phyloP scores from a whole-genome alignment of 169 alveolate genomes.

The Nephromyces sp. region DNA sequence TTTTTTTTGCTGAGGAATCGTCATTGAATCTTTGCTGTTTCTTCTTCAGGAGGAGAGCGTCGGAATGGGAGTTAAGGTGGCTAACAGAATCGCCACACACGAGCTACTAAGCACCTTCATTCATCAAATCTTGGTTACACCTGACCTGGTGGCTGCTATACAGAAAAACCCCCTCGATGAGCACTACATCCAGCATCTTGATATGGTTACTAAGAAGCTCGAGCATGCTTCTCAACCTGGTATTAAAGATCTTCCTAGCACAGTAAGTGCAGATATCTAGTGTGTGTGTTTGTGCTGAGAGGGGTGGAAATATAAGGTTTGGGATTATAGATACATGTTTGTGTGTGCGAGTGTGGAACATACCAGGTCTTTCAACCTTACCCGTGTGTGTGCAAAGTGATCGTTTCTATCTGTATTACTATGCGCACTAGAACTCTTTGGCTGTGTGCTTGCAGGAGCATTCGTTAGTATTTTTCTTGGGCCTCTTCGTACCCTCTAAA shows the following conservation, averaged over 20 bases:
- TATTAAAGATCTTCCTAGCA: background rate
- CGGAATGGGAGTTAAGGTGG: background rate
- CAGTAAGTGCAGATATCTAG: background rate
- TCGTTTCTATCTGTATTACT: no score
- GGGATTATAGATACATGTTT: background rate
- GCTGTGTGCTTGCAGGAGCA: no score
- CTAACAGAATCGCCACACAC: background rate
- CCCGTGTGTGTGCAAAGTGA: no score
- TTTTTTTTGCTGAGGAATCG: background rate
- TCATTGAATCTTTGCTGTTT: background rate
- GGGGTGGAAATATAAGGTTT: background rate
- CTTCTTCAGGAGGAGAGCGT: background rate
- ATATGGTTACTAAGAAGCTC: background rate
- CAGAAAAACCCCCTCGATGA: background rate
- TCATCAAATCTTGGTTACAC: conserved; percentile 2
- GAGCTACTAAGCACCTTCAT: conserved; percentile 3
- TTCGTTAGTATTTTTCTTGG: no score
- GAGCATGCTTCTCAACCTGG: conserved; percentile 11
- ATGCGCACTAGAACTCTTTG: no score
- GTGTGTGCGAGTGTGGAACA: background rate
- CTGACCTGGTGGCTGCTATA: background rate
- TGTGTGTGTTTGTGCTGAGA: no score
- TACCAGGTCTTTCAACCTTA: no score
- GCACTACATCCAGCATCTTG: background rate
- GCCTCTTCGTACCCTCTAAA: no score